A percentile compares a stretch with the other conserved stretches of the same genome.
phyloP scores from a whole-genome alignment of 192 early-diverging fungal species.

The Cetraspora pellucida region DNA sequence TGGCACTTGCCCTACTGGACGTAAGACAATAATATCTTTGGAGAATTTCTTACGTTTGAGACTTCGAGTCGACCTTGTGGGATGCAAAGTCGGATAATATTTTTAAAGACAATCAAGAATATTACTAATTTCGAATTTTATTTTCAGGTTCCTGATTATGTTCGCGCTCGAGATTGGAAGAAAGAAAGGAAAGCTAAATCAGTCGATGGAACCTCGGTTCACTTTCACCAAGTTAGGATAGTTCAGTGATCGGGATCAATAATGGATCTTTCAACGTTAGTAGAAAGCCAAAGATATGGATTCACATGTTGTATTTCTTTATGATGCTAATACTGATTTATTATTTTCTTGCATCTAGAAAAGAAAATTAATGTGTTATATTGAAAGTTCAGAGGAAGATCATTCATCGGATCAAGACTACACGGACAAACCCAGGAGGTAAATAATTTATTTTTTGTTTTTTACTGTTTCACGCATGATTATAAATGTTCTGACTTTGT shows the following conservation, averaged over 20 bases:
- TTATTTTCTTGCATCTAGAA: no score
- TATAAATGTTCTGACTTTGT: not conserved
- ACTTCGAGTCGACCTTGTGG: slow-evolving; percentile 20
- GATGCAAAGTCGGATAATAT: not conserved
- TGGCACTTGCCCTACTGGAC: not conserved
- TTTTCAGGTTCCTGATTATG: slow-evolving; percentile 13
- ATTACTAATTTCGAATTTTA: slow-evolving; percentile 1
- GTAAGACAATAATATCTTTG: not conserved
- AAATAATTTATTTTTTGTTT: slow-evolving; percentile 24
- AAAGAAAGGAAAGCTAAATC: slow-evolving; percentile 21
- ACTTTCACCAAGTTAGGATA: slow-evolving; percentile 19
- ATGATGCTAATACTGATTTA: no score
- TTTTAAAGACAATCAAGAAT: slow-evolving; percentile 6
- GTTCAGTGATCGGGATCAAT: slow-evolving; percentile 20
- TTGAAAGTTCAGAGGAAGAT: slow-evolving; percentile 16
- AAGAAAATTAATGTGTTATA: not conserved
- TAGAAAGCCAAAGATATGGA: not conserved
- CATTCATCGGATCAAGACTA: slow-evolving; percentile 9
- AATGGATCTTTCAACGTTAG: not conserved
- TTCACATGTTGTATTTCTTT: no score
- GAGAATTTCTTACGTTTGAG: slow-evolving; percentile 11
- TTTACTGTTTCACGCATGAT: not conserved
- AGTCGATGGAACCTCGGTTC: not conserved
- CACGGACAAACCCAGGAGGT: not conserved
- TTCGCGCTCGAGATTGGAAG: slow-evolving; percentile 3